Evolutionary conservation across 345 rosid species (phyloP), one percentile per base, ranked within the genome.

Genomic region (Eucalyptus erythrocorys): DNA sequence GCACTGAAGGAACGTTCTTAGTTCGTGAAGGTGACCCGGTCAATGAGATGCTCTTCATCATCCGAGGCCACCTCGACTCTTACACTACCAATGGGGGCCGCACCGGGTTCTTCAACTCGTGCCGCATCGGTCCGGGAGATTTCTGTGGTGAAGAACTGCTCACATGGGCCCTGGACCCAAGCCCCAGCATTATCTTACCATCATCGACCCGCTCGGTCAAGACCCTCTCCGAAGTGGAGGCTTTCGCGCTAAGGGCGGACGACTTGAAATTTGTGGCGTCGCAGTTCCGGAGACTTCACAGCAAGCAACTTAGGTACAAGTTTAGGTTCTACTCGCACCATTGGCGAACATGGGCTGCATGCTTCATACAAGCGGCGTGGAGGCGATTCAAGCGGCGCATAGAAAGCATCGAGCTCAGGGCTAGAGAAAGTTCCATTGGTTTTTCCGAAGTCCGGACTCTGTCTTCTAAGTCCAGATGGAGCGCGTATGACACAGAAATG

Each of bases 111-210:
- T 92, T 92, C 91, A 89, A 92, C 89, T 88, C 92, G 4, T 66
- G 85, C 89, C 68, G 19, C 84, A 86, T 90, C 19, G 89, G 92
- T 9, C 93, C 93, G 1, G 92, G 93, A 4, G 92, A 90, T 79
- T 92, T 92, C 89, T 91, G 91, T 45, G 92, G 92, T 1, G 92
- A 91, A 86, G 92, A 89, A 47, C 87, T 91, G 79, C 91, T 91
- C 47, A 89, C 92, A 15, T 91, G 92, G 92, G 87, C 93, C 16
- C 86, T 92, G 40, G 91, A 90, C 76, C 92, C 90, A 5, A 76
- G 66, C 16, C 89, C 90, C 26, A 88, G 57, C 30, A 53, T 88
- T 43, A 86, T 88, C 68, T 89, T 89, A 50, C 93, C 93, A 8
- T 87, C 89, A 3, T 90, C 93, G n/a, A 90, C 93, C 12, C 86